A percentile compares a stretch with the other conserved stretches of the same genome.
phyloP scores from a whole-genome alignment of 306 rosid genomes.

The Prunus campanulata region DNA sequence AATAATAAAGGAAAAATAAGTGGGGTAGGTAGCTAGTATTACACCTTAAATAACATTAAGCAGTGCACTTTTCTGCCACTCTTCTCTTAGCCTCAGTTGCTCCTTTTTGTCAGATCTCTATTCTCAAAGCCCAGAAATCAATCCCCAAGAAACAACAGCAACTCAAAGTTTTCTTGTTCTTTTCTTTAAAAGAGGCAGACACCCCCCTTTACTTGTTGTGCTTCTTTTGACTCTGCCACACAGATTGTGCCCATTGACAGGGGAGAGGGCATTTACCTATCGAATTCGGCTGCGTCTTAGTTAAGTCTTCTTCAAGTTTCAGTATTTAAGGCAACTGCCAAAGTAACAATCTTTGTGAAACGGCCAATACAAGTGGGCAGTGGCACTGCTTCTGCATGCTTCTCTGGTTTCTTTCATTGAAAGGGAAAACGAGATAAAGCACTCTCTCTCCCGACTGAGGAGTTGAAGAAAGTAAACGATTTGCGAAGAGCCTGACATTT shows the following conservation, averaged over 20 bases:
- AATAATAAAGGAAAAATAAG: no score
- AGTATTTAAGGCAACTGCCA: background rate
- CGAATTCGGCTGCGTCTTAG: slow-evolving; percentile 11
- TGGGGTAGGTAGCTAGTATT: no score
- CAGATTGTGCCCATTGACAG: background rate
- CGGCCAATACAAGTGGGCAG: slow-evolving; percentile 29
- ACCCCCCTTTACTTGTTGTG: slow-evolving; percentile 18
- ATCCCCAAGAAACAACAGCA: slow-evolving; percentile 7
- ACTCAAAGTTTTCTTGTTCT: background rate
- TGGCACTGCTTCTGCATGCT: slow-evolving; percentile 10
- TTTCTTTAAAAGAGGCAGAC: no score
- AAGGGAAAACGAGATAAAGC: slow-evolving; percentile 21
- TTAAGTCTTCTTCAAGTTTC: background rate
- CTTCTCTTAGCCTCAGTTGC: slow-evolving; percentile 9
- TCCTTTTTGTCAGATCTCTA: slow-evolving; percentile 44
- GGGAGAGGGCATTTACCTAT: background rate
- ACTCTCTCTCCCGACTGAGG: slow-evolving; percentile 10
- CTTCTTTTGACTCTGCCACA: slow-evolving; percentile 14
- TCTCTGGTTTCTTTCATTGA: slow-evolving; percentile 15
- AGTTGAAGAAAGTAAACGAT: slow-evolving; percentile 26
- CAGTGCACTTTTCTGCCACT: background rate
- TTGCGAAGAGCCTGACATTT: slow-evolving; percentile 33
- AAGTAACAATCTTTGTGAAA: background rate
- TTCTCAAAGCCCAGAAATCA: slow-evolving; percentile 28
- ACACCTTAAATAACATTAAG: background rate